A percentile compares a stretch with the other conserved stretches of the same genome.
Evolutionary conservation across 331 rosid genomes (phyloP).

Genomic region (Malus hybrid): DNA sequence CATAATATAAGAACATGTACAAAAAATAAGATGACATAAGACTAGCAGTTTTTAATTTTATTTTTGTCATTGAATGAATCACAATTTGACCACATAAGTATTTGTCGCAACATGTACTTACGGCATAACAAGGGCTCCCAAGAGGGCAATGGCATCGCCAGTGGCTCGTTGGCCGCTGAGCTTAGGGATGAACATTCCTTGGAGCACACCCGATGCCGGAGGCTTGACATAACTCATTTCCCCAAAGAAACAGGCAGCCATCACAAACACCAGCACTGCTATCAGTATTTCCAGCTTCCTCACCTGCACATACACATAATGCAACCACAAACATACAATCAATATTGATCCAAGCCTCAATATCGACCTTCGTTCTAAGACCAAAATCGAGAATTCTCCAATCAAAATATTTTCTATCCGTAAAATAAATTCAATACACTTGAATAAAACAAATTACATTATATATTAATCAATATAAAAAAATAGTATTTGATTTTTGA

Average conservation of each 20-base stretch:
- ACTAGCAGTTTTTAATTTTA: neutral
- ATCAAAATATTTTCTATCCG: too few relatives aligned
- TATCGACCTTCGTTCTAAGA: too few relatives aligned
- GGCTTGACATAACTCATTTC: constrained; percentile 75
- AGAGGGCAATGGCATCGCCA: constrained; percentile 79
- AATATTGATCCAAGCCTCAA: too few relatives aligned
- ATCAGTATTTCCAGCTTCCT: constrained; percentile 79
- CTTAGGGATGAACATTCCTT: constrained; percentile 52
- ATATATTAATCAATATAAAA: too few relatives aligned
- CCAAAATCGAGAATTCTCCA: too few relatives aligned
- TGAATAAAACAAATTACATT: too few relatives aligned
- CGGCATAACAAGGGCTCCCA: constrained; percentile 94
- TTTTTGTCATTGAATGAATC: neutral
- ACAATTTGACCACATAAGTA: neutral
- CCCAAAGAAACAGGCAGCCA: constrained; percentile 89
- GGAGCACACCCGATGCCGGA: constrained; percentile 29
- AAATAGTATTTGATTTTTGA: too few relatives aligned
- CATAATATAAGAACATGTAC: too few relatives aligned
- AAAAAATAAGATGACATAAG: too few relatives aligned
- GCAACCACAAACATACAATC: too few relatives aligned
- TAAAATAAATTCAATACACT: too few relatives aligned
- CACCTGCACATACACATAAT: constrained; percentile 22
- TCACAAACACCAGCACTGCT: constrained; percentile 50
- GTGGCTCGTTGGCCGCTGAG: constrained; percentile 55
- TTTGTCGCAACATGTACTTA: constrained; percentile 1